Conservation (phyloP, 208 protist genomes). For the Leishmania mexicana region DNA sequence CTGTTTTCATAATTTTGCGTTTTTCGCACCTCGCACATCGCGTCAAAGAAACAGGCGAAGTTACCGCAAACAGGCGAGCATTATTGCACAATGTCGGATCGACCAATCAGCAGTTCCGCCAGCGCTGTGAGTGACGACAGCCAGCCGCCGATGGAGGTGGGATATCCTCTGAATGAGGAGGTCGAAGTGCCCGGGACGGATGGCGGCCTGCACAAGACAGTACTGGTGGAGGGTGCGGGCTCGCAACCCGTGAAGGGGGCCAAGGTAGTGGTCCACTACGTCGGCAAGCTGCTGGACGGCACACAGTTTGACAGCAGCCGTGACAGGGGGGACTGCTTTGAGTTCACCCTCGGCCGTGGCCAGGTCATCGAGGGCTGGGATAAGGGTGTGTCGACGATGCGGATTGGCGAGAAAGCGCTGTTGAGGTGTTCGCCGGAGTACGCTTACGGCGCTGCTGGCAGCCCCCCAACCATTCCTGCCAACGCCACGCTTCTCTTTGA, state of each 20-base stretch:
- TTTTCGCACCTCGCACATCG: not conserved
- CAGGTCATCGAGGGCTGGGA: slow-evolving; percentile 95
- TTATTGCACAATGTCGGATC: slow-evolving; percentile 12
- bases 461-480: slow-evolving; percentile 83
- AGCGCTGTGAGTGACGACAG: slow-evolving; percentile 61
- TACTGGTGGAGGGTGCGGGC: slow-evolving; percentile 78
- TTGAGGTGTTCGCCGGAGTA: slow-evolving; percentile 78
- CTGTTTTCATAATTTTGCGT: not conserved
- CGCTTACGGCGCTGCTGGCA: slow-evolving; percentile 82
- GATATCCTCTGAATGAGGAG: slow-evolving; percentile 69
- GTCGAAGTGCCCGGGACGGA: slow-evolving; percentile 80
- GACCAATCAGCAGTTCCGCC: slow-evolving; percentile 13
- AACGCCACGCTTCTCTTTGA: slow-evolving; percentile 93
- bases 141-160: slow-evolving; percentile 66
- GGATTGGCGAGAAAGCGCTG: slow-evolving; percentile 82
- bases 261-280: slow-evolving; percentile 91
- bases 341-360: slow-evolving; percentile 85
- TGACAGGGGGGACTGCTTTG: slow-evolving; percentile 83
- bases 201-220: slow-evolving; percentile 77
- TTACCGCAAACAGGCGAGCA: not conserved
- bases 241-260: slow-evolving; percentile 71
- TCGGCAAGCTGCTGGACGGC: slow-evolving; percentile 82
- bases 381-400: slow-evolving; percentile 90
- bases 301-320: slow-evolving; percentile 91
- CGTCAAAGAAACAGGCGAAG: not conserved